Conservation (phyloP, 2,329 filamentous ascomycete species). For the Graphilbum fragrans region DNA sequence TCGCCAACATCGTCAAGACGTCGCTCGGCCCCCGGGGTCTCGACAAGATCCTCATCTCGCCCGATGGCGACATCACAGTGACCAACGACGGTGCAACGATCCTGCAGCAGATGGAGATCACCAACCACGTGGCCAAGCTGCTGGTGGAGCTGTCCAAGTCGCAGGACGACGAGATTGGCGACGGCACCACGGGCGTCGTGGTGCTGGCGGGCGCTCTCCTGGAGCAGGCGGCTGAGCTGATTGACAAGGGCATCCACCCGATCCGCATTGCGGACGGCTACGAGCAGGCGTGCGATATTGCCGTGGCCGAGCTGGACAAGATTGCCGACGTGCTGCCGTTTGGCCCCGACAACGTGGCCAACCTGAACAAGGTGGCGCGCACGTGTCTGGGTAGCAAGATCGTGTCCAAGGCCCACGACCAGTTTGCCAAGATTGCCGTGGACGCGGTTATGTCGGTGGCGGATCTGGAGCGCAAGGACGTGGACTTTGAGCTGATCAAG, state of each 20-base stretch:
- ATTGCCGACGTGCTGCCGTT: constrained; percentile 91
- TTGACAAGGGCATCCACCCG: constrained; percentile 99
- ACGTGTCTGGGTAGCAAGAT: constrained; percentile 98
- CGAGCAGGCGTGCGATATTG: constrained; percentile 94
- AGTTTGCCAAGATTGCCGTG: constrained; percentile 94
- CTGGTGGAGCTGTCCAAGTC: constrained; percentile 96
- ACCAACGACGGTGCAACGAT: constrained; percentile 99
- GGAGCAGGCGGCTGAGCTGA: constrained; percentile 92
- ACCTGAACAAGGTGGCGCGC: constrained; percentile 87
- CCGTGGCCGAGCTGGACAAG: constrained; percentile 79
- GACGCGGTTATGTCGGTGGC: constrained; percentile 95
- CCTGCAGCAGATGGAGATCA: constrained; percentile 95
- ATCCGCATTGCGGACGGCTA: constrained; percentile 98
- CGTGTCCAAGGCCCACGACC: constrained; percentile 95
- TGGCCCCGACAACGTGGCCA: constrained; percentile 63
- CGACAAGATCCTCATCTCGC: constrained; percentile 98
- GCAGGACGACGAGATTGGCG: constrained; percentile 97
- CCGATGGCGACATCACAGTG: constrained; percentile 96
- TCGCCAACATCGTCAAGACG: constrained; percentile 94
- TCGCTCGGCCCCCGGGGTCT: constrained; percentile 91
- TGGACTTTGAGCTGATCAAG: constrained; percentile 98
- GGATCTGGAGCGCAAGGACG: constrained; percentile 89
- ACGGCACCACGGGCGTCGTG: constrained; percentile 95
- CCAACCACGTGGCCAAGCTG: constrained; percentile 95
- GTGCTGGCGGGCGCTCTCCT: constrained; percentile 88